These are phyloP conservation scores for Exophiala calicioides DNA, from an alignment of 2,329 filamentous ascomycete species.

Conservation along the genomic window DNA sequence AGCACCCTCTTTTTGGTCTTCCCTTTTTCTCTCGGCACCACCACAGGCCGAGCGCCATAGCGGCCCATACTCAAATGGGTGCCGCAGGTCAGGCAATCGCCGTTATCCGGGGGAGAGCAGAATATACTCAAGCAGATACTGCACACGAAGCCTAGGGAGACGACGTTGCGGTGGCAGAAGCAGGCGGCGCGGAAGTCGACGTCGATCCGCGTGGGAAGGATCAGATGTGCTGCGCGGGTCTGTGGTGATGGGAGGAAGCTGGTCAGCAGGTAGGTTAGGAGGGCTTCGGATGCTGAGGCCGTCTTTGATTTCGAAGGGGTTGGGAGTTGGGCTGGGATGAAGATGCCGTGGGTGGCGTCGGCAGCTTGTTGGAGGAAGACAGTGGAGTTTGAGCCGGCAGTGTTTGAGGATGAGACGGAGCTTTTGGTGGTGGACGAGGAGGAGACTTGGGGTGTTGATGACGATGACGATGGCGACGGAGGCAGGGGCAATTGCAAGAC, in stretches of 20 bases:
- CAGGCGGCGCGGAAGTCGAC: constrained; percentile 98
- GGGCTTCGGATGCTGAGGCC: constrained; percentile 63
- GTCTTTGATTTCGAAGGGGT: constrained; percentile 29
- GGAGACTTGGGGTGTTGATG: constrained; percentile 5
- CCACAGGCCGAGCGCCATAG: constrained; percentile 61
- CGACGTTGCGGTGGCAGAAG: constrained; percentile 89
- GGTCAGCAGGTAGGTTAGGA: constrained; percentile 94
- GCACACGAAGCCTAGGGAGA: constrained; percentile 93
- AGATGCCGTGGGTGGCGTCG: constrained; percentile 70
- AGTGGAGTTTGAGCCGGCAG: constrained; percentile 46
- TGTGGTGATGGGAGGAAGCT: constrained; percentile 76
- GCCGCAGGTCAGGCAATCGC: constrained; percentile 79
- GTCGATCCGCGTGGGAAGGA: constrained; percentile 77
- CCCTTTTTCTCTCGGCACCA: constrained; percentile 64
- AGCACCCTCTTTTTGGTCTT: constrained; percentile 81
- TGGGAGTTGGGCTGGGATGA: constrained; percentile 55
- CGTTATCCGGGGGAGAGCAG: constrained; percentile 65
- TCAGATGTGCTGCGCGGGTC: constrained; percentile 61
- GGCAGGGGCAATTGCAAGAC: constrained; percentile 68
- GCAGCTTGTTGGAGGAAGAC: constrained; percentile 93
- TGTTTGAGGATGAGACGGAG: too few species aligned
- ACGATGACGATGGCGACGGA: background rate
- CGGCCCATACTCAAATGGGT: constrained; percentile 74
- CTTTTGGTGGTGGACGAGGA: too few species aligned
- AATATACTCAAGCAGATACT: constrained; percentile 96